Evolutionary conservation across 148 eudicot species (phyloP).

Genomic region (Oxyria digyna): DNA sequence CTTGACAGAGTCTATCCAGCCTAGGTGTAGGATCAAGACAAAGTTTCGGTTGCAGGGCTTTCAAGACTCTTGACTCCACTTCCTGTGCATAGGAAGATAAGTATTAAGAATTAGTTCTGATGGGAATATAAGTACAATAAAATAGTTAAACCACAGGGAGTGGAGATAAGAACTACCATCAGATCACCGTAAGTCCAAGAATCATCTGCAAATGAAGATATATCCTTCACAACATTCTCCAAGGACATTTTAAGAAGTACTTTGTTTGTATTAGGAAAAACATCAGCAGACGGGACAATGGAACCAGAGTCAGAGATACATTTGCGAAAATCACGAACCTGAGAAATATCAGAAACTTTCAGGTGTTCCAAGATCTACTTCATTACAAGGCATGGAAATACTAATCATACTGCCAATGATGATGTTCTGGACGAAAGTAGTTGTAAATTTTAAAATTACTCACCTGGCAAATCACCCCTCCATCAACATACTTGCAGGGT

Average conservation of each 20-base stretch:
- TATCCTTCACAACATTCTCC: constrained; percentile 91
- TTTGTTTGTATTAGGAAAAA: constrained; percentile 39
- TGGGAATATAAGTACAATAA: neutral
- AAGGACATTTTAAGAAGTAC: constrained; percentile 79
- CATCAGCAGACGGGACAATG: constrained; percentile 27
- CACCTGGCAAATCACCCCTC: constrained; percentile 78
- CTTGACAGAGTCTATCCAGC: constrained; percentile 54
- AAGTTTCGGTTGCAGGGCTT: constrained; percentile 78
- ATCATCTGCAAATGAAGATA: constrained; percentile 66
- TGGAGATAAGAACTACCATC: constrained; percentile 42
- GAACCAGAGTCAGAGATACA: constrained; percentile 37
- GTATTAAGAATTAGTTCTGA: neutral
- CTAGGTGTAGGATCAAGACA: constrained; percentile 81
- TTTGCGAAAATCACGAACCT: constrained; percentile 88
- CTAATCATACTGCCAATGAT: neutral
- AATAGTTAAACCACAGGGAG: neutral
- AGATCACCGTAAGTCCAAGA: constrained; percentile 96
- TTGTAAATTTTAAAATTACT: constrained; percentile 12
- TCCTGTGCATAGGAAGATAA: constrained; percentile 38
- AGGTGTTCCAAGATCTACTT: neutral
- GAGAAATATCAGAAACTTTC: constrained; percentile 13
- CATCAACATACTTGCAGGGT: constrained; percentile 74
- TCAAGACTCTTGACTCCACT: constrained; percentile 87
- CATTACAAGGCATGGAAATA: neutral
- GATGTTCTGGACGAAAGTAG: constrained; percentile 4